Evolutionary conservation across 2,329 filamentous ascomycete genomes (phyloP).

Genomic region (Microsporum ferrugineum): DNA sequence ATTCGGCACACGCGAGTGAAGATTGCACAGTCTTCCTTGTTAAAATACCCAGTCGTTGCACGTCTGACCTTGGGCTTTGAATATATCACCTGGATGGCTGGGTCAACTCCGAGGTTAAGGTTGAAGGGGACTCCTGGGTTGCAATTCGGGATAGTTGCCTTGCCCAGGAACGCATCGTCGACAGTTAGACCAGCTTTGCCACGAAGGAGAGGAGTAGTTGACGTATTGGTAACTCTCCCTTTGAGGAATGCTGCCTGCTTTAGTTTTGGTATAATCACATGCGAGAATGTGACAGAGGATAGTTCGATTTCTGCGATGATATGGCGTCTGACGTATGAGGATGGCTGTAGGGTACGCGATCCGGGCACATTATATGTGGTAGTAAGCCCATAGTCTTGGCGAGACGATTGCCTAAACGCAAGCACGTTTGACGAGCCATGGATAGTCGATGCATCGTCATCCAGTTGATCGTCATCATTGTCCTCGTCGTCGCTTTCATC

Average conservation of each 20-base stretch:
- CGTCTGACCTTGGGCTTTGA: conserved; percentile 21
- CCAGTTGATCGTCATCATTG: conserved; percentile 11
- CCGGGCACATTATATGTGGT: conserved; percentile 33
- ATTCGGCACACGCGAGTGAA: conserved; percentile 24
- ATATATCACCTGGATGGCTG: conserved; percentile 23
- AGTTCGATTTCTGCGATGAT: conserved; percentile 30
- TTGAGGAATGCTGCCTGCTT: conserved; percentile 31
- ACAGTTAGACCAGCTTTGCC: conserved; percentile 21
- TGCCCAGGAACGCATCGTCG: conserved; percentile 24
- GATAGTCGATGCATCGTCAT: conserved; percentile 12
- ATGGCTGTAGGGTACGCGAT: conserved; percentile 27
- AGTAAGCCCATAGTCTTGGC: conserved; percentile 33
- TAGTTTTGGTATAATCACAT: conserved; percentile 32
- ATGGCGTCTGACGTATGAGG: conserved; percentile 26
- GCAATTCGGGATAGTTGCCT: conserved; percentile 18
- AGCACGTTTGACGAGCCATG: conserved; percentile 15
- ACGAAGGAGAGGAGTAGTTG: conserved; percentile 21
- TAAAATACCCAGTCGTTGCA: conserved; percentile 21
- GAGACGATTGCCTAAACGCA: conserved; percentile 26
- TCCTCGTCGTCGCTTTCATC: not conserved
- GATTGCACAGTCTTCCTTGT: conserved; percentile 22
- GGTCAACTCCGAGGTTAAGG: conserved; percentile 26
- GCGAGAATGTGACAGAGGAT: conserved; percentile 24
- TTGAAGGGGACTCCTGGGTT: conserved; percentile 21
- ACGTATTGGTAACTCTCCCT: conserved; percentile 31